These are phyloP conservation scores for Basidiobolus meristosporus DNA, from an alignment of 371 early-diverging fungal genomes.

Conservation along the genomic window DNA sequence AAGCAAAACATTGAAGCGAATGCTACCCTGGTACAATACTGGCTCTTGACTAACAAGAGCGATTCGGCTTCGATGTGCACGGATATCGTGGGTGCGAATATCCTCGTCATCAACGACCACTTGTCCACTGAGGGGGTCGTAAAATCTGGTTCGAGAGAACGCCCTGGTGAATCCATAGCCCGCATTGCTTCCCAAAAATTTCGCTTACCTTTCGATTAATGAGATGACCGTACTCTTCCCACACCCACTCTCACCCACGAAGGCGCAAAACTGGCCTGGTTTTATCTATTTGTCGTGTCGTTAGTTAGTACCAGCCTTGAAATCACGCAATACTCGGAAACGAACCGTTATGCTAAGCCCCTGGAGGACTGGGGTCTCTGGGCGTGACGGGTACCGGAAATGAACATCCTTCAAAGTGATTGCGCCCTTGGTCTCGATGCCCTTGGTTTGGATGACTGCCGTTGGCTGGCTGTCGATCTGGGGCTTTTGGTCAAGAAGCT, in stretches of 20 bases:
- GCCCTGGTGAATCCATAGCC: too few relatives aligned
- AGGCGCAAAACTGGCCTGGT: slow-evolving; percentile 59
- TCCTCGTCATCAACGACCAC: slow-evolving; percentile 46
- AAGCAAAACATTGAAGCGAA: slow-evolving; percentile 58
- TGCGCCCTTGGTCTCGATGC: slow-evolving; percentile 18
- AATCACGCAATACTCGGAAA: too few relatives aligned
- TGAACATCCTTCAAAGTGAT: slow-evolving; percentile 41
- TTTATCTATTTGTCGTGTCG: slow-evolving; percentile 24
- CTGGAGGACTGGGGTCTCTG: slow-evolving; percentile 31
- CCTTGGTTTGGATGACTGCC: slow-evolving; percentile 21
- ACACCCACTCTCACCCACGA: slow-evolving; percentile 35
- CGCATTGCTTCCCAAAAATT: too few relatives aligned
- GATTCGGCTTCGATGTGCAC: slow-evolving; percentile 29
- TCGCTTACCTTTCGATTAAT: slow-evolving; percentile 43
- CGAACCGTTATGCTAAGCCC: slow-evolving; percentile 33
- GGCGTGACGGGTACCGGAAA: slow-evolving; percentile 55
- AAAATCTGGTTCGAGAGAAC: too few relatives aligned
- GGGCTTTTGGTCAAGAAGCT: slow-evolving; percentile 35
- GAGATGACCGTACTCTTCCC: slow-evolving; percentile 56
- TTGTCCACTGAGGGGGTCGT: slow-evolving; percentile 36
- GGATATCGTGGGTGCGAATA: slow-evolving; percentile 26
- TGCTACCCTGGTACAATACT: slow-evolving; percentile 36
- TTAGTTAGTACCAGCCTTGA: too few relatives aligned
- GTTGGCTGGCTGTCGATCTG: slow-evolving; percentile 11
- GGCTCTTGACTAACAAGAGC: slow-evolving; percentile 72